Evolutionary conservation across 306 rosid species (phyloP), one percentile per base, ranked within the genome.

Genomic region (Myrica gale): DNA sequence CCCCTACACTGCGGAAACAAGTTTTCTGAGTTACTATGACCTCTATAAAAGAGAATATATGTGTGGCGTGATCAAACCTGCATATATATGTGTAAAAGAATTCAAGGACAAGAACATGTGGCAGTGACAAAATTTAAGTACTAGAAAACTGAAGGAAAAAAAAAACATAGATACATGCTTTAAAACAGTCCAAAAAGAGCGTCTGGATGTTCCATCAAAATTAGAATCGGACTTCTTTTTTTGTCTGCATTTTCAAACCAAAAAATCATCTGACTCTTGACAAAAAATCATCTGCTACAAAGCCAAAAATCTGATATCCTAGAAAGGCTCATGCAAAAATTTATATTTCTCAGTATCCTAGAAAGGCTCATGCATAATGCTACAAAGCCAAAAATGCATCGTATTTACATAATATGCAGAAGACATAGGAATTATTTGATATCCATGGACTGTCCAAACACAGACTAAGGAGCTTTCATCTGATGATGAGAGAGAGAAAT

Each of bases 1-100:
- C 80, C 85, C 96, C 96, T 89, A 89, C 90, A 89, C 98, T 93
- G 89, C 74, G 96, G 83, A 89, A 89, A 82, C 75, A 89, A 85
- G 71, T 55, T 80, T 80, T 85, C 82, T 81, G 73, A 82, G 77
- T 85, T 74, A 72, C 77, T 70, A 74, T 76, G 76, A 75, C 58
- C 76, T 71, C 66, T 80, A 80, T 44, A 57, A 52, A 80, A 23
- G 52, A 69, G 10, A 44, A 26, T 58, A 51, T 61, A 37, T 68
- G 15, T 66, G 74, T 81, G 19, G 44, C 61, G 47, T 20, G 44
- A 73, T 54, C 60, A 47, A 11, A 55, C 62, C 58, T 69, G 51
- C 60, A 74, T 26, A 20, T 26, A 20, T 6, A 19, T n/a, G 41
- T 46, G 20, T 69, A 63, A 68, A 77, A 75, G 57, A 54, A 65